A percentile compares a stretch with the other conserved stretches of the same genome.
Conservation (phyloP, 768 basidiomycete genomes). For the Phylloporus arenicola region DNA sequence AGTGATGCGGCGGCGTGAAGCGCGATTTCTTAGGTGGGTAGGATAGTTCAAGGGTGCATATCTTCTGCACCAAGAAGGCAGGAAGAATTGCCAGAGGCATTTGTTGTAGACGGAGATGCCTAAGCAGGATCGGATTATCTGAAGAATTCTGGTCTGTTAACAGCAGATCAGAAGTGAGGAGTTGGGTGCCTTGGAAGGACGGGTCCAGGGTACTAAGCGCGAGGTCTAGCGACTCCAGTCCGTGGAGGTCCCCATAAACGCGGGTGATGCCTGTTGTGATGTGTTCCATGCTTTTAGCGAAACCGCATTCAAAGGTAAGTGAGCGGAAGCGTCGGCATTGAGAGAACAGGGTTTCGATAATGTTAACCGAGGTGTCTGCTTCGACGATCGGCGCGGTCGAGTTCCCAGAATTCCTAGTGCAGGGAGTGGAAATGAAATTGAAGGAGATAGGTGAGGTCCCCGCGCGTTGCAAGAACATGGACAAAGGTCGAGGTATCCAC, state of each 20-base stretch:
- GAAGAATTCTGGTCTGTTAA: conserved; percentile 6
- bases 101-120: conserved; percentile 38
- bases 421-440: conserved; percentile 26
- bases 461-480: conserved; percentile 35
- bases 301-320: conserved; percentile 32
- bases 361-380: conserved; percentile 14
- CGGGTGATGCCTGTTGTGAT: conserved; percentile 20
- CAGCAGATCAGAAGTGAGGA: conserved; percentile 18
- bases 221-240: conserved; percentile 28
- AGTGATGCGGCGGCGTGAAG: conserved; percentile 22
- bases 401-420: conserved; percentile 3
- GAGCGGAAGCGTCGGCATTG: conserved; percentile 30
- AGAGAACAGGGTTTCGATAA: conserved; percentile 21
- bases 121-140: conserved; percentile 12
- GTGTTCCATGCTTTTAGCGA: conserved; percentile 25
- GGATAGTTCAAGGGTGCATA: conserved; percentile 39
- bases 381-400: conserved; percentile 16
- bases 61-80: conserved; percentile 32
- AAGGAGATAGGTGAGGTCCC: conserved; percentile 32
- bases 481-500: conserved; percentile 22
- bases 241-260: conserved; percentile 13
- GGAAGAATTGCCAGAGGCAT: conserved; percentile 38
- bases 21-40: conserved; percentile 31
- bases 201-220: conserved; percentile 22
- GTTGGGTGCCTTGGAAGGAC: conserved; percentile 24